phyloP scores from a whole-genome alignment of 495 filamentous ascomycete species.

The Aspergillus biplanus region DNA sequence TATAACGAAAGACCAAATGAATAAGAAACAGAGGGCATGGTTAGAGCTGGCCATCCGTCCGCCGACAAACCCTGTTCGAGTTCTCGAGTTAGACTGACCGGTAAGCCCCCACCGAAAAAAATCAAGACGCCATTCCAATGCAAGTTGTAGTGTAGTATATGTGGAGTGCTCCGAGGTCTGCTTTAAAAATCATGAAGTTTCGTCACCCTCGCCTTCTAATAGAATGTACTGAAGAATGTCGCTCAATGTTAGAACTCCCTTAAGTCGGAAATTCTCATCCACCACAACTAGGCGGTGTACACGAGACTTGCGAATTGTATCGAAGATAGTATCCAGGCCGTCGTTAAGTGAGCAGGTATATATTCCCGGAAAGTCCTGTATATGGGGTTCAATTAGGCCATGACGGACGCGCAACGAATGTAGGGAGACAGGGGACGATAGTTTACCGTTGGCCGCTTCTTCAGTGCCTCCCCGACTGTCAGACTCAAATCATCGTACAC shows the following conservation, averaged over 20 bases:
- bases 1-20: slow-evolving; percentile 11
- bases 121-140: slow-evolving; percentile 44
- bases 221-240: slow-evolving; percentile 97
- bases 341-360: slow-evolving; percentile 95
- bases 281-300: slow-evolving; percentile 93
- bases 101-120: slow-evolving; percentile 2
- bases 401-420: background rate
- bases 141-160: slow-evolving; percentile 36
- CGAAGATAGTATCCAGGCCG: slow-evolving; percentile 91
- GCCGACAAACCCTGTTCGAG: slow-evolving; percentile 9
- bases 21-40: slow-evolving; percentile 12
- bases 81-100: slow-evolving; percentile 7
- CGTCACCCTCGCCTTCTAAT: slow-evolving; percentile 72
- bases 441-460: slow-evolving; percentile 77
- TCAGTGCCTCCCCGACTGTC: slow-evolving; percentile 86
- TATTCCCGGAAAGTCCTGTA: slow-evolving; percentile 88
- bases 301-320: slow-evolving; percentile 91
- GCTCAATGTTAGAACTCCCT: slow-evolving; percentile 89
- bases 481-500: slow-evolving; percentile 88
- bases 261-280: slow-evolving; percentile 81
- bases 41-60: slow-evolving; percentile 17
- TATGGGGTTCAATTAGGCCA: background rate
- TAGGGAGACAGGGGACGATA: background rate
- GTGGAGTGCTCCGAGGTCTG: slow-evolving; percentile 12
- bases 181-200: slow-evolving; percentile 36